Base-by-base conservation (phyloP, 495 filamentous ascomycete species). In the Venustampulla echinocandica region DNA sequence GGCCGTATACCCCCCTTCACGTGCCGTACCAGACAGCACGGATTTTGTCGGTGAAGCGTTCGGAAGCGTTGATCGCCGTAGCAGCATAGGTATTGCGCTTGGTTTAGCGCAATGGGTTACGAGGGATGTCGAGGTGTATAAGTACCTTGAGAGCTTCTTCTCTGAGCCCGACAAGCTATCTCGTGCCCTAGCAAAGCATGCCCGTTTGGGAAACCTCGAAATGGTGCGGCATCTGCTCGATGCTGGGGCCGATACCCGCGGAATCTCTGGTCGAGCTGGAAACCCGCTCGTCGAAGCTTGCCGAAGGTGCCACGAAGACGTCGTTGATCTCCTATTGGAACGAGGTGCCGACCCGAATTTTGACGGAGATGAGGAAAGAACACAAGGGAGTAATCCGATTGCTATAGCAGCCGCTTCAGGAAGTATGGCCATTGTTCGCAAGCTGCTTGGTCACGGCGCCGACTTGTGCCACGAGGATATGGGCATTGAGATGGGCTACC, bases 1-100 rank as follows among this genome's bases (percentile, higher is more conserved):
- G n/a, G 43, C 43, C 1, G 20, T 51, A 19, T 55, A 42, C 22
- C 53, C 53, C 28, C 53, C 47, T n/a, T 51, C 47, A 14, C 47
- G 53, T 7, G 32, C 42, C 5, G 18, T 6, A 23, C 30, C 47
- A n/a, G 21, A 47, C n/a, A 51, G 38, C 13, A 34, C 36, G 32
- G 37, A 47, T 30, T 38, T 55, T 24, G 15, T 21, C 25, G 47
- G 47, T 21, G 24, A 51, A 39, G 13, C 34, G 18, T 47, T 47
- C 28, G 47, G 47, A 42, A 38, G 30, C 13, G 39, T 48, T 20
- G 30, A 42, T 42, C 15, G 1, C 25, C 2, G 2, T 32, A 10
- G 11, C 23, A 18, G 15, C 22, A 10, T 21, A 13, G 3, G 24
- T 22, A 30, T 30, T 52, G 42, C 13, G 27, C 42, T 45, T 19